These are phyloP conservation scores for Tylopilus rubrobrunneus DNA, from an alignment of 768 basidiomycete species.

Conservation along the genomic window DNA sequence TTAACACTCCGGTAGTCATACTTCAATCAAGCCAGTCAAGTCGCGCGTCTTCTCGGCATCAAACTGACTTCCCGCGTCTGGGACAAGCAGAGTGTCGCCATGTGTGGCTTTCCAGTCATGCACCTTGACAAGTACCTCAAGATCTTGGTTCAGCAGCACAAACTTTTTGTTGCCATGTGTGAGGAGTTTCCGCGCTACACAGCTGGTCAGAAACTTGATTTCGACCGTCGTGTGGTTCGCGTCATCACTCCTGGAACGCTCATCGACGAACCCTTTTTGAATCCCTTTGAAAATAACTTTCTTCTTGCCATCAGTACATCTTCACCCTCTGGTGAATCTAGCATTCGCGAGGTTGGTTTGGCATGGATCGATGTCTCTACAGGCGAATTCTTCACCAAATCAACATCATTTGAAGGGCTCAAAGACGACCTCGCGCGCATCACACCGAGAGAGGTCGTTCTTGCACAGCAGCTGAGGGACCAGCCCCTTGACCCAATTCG, in stretches of 20 bases:
- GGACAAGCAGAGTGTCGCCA: slow-evolving; percentile 64
- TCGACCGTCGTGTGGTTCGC: slow-evolving; percentile 79
- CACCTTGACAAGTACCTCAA: slow-evolving; percentile 88
- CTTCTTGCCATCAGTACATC: slow-evolving; percentile 60
- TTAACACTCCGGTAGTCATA: slow-evolving; percentile 62
- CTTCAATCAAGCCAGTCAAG: slow-evolving; percentile 83
- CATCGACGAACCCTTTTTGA: slow-evolving; percentile 86
- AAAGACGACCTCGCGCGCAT: slow-evolving; percentile 83
- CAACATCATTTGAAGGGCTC: slow-evolving; percentile 47
- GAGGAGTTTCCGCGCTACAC: slow-evolving; percentile 75
- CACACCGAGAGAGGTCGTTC: slow-evolving; percentile 76
- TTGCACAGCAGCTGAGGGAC: slow-evolving; percentile 41
- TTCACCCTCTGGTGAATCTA: background rate
- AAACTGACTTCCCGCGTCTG: slow-evolving; percentile 77
- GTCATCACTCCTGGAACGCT: slow-evolving; percentile 93
- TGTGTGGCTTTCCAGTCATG: slow-evolving; percentile 88
- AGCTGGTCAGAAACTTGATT: slow-evolving; percentile 51
- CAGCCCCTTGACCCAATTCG: slow-evolving; percentile 44
- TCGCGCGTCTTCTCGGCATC: slow-evolving; percentile 74
- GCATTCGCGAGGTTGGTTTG: slow-evolving; percentile 47
- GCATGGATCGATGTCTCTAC: slow-evolving; percentile 97
- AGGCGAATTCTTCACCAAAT: slow-evolving; percentile 85
- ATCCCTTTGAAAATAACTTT: slow-evolving; percentile 86
- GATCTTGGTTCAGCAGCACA: slow-evolving; percentile 75
- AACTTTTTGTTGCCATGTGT: slow-evolving; percentile 86